Evolutionary conservation across 192 early-diverging fungal genomes (phyloP).

Genomic region (Thoreauomyces humboldtii): DNA sequence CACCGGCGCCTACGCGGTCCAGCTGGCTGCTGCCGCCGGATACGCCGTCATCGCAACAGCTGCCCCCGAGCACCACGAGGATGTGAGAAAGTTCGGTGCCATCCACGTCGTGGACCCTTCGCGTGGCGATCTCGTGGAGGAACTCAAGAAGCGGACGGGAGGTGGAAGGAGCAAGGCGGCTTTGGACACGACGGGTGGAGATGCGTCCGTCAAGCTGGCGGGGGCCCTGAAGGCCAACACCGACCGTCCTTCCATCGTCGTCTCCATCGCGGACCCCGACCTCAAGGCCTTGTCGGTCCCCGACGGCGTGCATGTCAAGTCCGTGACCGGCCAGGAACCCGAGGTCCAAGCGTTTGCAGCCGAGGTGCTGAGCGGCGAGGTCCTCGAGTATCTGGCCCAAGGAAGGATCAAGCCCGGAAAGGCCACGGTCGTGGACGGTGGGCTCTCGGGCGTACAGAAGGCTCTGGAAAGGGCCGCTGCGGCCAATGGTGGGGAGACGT

Average conservation of each 20-base stretch:
- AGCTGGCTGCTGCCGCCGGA: conserved; percentile 25
- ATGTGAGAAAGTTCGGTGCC: conserved; percentile 13
- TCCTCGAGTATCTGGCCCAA: conserved; percentile 21
- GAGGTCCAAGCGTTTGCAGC: neutral
- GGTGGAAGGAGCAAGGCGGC: neutral
- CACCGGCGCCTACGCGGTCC: conserved; percentile 20
- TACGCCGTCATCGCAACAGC: conserved; percentile 26
- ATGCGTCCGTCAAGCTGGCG: neutral
- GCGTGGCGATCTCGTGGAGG: neutral
- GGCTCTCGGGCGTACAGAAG: conserved; percentile 23
- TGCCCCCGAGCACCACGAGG: conserved; percentile 9
- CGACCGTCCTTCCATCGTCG: conserved; percentile 1
- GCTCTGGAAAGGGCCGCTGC: conserved; percentile 3
- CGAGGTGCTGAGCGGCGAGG: conserved; percentile 6
- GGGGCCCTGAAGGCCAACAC: neutral
- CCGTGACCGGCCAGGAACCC: neutral
- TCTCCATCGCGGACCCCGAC: neutral
- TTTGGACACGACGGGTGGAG: conserved; percentile 17
- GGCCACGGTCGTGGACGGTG: conserved; percentile 23
- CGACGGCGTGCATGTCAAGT: conserved; percentile 7
- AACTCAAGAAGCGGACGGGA: conserved; percentile 8
- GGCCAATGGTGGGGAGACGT: conserved; percentile 23
- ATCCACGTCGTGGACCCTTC: conserved; percentile 14
- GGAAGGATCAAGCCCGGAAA: conserved; percentile 20
- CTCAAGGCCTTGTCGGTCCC: neutral